Base-by-base conservation (phyloP, 352 stramenopile genomes). In the Globisporangium apiculatum region DNA sequence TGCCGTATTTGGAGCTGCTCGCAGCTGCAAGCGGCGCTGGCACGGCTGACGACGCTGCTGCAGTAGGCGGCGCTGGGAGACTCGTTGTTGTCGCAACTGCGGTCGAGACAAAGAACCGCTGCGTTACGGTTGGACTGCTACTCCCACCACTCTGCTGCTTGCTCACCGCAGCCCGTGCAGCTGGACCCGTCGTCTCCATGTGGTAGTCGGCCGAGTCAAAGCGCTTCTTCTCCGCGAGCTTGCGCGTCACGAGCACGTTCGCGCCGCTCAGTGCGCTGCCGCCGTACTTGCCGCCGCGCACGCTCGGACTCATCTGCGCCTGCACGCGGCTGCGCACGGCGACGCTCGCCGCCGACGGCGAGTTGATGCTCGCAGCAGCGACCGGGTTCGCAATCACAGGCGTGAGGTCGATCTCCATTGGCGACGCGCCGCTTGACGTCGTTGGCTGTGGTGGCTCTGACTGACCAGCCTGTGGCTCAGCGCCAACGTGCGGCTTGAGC, bases 291-390 rank as follows among this genome's bases (percentile, higher is more conserved):
- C 66, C 68, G 7, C 60, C 62, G 4, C 75, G 75, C 1, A 67
- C 53, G 0, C 67, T 73, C 8, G 80, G 80, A 55, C 77, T 90
- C 76, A 90, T 84, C 49, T 77, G 83, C 14, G 68, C 75, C 40
- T 69, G 63, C 12, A 60, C 31, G 24, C 46, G 36, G 40, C 18
- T 60, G 71, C 51, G 66, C 6, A 59, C 15, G 4, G 61, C 64
- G 1, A 62, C 51, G 31, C 53, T 70, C 7, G 74, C 67, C 3
- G 75, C 68, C 31, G 70, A 83, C 4, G 79, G 77, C 15, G 79
- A 87, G 52, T 73, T 86, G 36, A 79, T 68, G 48, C 11, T 67
- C 45, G 31, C 51, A 35, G 10, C 15, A n/a, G 35, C 31, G 12
- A 43, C 40, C 11, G 40, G 40, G 24, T 31, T 51, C 11, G 62